Percentiles rank a stretch among this genome's conserved stretches.
Conservation (phyloP, 371 early-diverging fungal genomes). For the Cokeromyces recurvatus region DNA sequence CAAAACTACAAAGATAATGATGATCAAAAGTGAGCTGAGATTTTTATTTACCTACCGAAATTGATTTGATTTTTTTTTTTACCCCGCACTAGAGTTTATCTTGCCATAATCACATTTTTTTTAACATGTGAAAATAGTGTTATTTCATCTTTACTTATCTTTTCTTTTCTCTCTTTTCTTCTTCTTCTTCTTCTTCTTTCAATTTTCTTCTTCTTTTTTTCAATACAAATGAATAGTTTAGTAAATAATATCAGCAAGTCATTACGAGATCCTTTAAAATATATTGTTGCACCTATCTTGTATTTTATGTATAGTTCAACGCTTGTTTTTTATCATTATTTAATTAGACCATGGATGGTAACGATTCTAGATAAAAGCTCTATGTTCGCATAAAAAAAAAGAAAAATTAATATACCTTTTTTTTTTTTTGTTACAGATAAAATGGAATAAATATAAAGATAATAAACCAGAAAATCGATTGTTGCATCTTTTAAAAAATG, state of each 20-base stretch:
- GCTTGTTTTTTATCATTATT: conserved; percentile 13
- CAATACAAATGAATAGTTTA: neutral
- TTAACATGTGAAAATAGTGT: too few species aligned
- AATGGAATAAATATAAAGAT: conserved; percentile 27
- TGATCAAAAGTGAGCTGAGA: too few species aligned
- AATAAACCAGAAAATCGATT: conserved; percentile 40
- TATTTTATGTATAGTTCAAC: conserved; percentile 20
- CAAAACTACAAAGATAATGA: too few species aligned
- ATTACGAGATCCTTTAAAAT: conserved; percentile 20
- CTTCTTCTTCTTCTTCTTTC: neutral
- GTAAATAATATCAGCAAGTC: neutral
- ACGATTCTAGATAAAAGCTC: too few species aligned
- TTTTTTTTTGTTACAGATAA: conserved; percentile 16
- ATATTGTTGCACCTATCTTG: conserved; percentile 26
- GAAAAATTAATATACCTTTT: neutral
- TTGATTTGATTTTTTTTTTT: too few species aligned
- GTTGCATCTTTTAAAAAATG: conserved; percentile 28
- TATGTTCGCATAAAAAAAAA: neutral
- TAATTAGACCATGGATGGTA: conserved; percentile 28
- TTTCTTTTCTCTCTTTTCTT: too few species aligned
- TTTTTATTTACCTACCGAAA: too few species aligned
- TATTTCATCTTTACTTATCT: too few species aligned
- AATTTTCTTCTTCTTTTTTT: neutral
- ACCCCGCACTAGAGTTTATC: too few species aligned
- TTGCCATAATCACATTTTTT: too few species aligned